A percentile compares a stretch with the other conserved stretches of the same genome.
Evolutionary conservation across 106 monocot species (phyloP).

Genomic region (Vanilla planifolia): DNA sequence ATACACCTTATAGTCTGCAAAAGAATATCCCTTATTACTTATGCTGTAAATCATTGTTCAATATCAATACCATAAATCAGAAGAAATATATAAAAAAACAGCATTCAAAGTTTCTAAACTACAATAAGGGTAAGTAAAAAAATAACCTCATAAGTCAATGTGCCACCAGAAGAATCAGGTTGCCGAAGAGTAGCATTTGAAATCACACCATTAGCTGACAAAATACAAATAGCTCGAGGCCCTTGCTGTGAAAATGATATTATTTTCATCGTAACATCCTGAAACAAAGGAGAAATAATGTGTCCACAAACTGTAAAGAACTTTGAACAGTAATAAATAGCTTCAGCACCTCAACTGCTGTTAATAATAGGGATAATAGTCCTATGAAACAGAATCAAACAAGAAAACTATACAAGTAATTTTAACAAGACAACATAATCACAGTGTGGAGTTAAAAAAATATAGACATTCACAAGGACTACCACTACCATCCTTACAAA

Average conservation of each 20-base stretch:
- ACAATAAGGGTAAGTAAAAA: neutral
- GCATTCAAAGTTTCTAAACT: neutral
- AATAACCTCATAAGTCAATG: conserved; percentile 80
- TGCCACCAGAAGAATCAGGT: conserved; percentile 77
- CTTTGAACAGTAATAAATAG: no score
- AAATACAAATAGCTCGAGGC: conserved; percentile 50
- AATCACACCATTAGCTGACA: conserved; percentile 78
- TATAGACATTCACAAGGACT: no score
- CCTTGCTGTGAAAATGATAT: conserved; percentile 84
- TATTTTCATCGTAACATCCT: conserved; percentile 91
- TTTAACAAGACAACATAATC: no score
- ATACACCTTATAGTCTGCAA: no score
- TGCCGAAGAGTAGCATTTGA: conserved; percentile 88
- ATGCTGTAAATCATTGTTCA: neutral
- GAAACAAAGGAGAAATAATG: neutral
- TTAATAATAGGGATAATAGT: neutral
- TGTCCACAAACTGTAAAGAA: no score
- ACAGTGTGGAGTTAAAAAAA: no score
- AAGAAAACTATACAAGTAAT: neutral
- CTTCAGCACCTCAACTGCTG: neutral
- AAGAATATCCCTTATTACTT: no score
- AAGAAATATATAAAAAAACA: no score
- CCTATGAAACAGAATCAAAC: neutral
- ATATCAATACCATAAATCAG: neutral
- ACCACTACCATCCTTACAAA: no score